phyloP scores from a whole-genome alignment of 2,329 filamentous ascomycete genomes.

The Zymoseptoria passerinii region DNA sequence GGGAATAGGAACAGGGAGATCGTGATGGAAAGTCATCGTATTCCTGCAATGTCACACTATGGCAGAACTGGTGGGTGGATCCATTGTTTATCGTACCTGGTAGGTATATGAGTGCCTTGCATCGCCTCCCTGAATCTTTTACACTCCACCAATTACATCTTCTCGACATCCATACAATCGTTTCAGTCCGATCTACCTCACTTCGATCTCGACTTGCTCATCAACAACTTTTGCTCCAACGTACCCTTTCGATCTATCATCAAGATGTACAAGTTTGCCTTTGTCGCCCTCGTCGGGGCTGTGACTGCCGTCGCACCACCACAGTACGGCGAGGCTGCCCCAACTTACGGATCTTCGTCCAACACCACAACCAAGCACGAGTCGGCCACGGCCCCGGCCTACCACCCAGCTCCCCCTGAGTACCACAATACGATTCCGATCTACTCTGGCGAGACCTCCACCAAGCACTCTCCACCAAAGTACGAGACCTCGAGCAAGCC shows the following conservation, averaged over 20 bases:
- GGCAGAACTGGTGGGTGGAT: background rate
- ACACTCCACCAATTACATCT: background rate
- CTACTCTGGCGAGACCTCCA: background rate
- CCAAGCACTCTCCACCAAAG: background rate
- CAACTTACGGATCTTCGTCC: background rate
- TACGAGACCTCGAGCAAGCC: background rate
- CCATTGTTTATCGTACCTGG: background rate
- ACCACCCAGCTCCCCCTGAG: background rate
- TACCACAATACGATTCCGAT: background rate
- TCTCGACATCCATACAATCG: background rate
- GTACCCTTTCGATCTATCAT: background rate
- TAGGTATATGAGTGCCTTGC: background rate
- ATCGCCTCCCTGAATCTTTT: background rate
- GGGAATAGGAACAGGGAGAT: background rate
- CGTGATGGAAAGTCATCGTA: background rate
- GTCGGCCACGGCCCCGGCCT: background rate
- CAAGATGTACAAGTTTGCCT: constrained; percentile 1
- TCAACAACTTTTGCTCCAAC: background rate
- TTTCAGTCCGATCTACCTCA: background rate
- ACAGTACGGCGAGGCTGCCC: background rate
- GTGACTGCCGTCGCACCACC: background rate
- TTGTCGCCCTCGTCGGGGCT: background rate
- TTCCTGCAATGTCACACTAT: background rate
- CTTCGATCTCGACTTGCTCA: background rate
- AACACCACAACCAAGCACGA: background rate